Conservation (phyloP, 1,284 basidiomycete species). For the Lentinus polychrous region DNA sequence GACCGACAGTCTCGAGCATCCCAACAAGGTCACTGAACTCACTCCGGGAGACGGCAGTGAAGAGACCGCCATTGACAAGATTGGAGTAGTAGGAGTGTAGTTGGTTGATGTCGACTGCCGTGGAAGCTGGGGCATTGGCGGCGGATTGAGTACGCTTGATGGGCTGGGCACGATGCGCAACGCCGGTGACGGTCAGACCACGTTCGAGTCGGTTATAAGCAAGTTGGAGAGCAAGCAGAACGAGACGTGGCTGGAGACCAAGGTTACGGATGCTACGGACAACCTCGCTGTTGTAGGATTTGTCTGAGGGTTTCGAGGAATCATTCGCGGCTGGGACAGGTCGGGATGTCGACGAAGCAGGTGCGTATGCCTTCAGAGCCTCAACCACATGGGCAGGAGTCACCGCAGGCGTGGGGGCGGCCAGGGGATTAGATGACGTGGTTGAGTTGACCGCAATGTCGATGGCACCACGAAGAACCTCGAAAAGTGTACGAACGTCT, state of each 20-base stretch:
- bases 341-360: conserved; percentile 30
- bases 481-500: conserved; percentile 70
- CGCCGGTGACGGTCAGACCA: conserved; percentile 41
- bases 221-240: conserved; percentile 55
- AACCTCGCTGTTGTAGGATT: conserved; percentile 50
- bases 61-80: conserved; percentile 50
- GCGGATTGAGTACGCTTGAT: conserved; percentile 42
- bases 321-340: conserved; percentile 13
- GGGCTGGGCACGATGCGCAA: conserved; percentile 26
- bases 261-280: conserved; percentile 57
- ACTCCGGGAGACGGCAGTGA: conserved; percentile 60
- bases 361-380: conserved; percentile 62
- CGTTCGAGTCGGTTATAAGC: conserved; percentile 55
- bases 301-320: conserved; percentile 31
- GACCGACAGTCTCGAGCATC: conserved; percentile 65
- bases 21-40: conserved; percentile 69
- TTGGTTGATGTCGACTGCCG: conserved; percentile 44
- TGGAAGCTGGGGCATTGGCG: conserved; percentile 19
- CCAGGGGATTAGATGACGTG: conserved; percentile 30
- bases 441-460: conserved; percentile 43
- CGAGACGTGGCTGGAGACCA: conserved; percentile 66
- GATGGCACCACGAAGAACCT: conserved; percentile 71
- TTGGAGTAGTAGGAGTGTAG: conserved; percentile 58
- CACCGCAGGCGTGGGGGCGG: conserved; percentile 37
- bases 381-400: conserved; percentile 58